Evolutionary conservation across 2,329 filamentous ascomycete genomes (phyloP), one percentile per base, ranked within the genome.

Genomic region (Monascus ruber): DNA sequence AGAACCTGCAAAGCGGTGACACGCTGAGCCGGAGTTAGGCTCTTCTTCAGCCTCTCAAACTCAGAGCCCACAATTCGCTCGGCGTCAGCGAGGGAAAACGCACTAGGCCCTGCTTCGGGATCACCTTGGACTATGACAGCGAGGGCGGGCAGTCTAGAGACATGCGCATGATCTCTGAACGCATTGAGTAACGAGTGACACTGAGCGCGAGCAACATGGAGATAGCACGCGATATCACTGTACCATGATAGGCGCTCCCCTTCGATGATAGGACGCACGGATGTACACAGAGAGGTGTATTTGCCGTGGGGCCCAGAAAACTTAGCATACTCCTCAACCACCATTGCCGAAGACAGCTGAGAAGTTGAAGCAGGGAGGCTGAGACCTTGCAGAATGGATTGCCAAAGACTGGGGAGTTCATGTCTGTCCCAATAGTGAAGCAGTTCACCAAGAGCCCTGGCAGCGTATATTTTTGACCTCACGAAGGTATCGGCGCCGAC

Each of bases 71-170:
- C 74, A 38, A 94, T 85, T 62, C 86, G 91, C 50, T 96, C 87
- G 1, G 88, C 91, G 49, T 89, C 86, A 1, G 74, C 66, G 37
- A 96, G 74, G 1, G 87, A 93, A 60, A 98, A 98, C 5, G 91
- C 89, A 51, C 80, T 89, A 6, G 89, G 88, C 0, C 91, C 89
- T 29, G 91, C 89, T 55, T 93, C 84, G 4, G 83, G 72, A 55
- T 96, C 89, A 26, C 91, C 91, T 63, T 98, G 91, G 6, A 95
- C 89, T 11, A 98, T 79, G 2, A 94, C 85, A 24, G 91, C 86
- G 35, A 96, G 74, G 4, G 73, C 73, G 1, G 93, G 89, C 32
- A 96, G 68, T 55, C 81, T 84, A 45, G 74, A 72, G 36, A 94
- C 80, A 56, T 91, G 88, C 31, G 85, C 87, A 53, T 87, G 81